Conservation (phyloP, 345 rosid species). For the Eucalyptus fibrosa region DNA sequence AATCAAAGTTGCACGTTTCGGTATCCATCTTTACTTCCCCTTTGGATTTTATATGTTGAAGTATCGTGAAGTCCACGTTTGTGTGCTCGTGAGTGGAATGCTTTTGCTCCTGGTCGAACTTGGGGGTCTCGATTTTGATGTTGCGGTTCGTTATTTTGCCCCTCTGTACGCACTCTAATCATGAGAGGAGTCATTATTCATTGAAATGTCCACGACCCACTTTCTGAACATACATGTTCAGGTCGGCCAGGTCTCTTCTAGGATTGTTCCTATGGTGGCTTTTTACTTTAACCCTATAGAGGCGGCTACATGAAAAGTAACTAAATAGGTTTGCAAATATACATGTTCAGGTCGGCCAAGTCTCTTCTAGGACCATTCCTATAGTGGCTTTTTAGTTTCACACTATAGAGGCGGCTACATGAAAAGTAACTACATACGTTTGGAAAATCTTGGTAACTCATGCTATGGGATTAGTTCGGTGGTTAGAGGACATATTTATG, state of each 20-base stretch:
- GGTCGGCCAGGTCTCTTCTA: background rate
- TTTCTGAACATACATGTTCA: background rate
- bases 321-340: too few relatives aligned
- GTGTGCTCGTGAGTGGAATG: background rate
- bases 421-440: background rate
- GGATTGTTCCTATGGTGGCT: background rate
- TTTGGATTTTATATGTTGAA: background rate
- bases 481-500: background rate
- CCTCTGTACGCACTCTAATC: background rate
- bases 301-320: background rate
- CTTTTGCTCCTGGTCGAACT: background rate
- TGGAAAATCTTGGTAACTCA: background rate
- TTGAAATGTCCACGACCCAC: background rate
- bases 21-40: background rate
- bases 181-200: background rate
- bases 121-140: background rate
- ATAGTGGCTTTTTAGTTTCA: background rate
- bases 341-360: background rate
- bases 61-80: background rate
- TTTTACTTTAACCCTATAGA: background rate
- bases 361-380: background rate
- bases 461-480: background rate
- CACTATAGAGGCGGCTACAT: background rate
- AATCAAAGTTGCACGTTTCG: background rate
- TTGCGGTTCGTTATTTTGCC: background rate